Conservation (phyloP, 2,329 filamentous ascomycete species). For the Cytospora mali region DNA sequence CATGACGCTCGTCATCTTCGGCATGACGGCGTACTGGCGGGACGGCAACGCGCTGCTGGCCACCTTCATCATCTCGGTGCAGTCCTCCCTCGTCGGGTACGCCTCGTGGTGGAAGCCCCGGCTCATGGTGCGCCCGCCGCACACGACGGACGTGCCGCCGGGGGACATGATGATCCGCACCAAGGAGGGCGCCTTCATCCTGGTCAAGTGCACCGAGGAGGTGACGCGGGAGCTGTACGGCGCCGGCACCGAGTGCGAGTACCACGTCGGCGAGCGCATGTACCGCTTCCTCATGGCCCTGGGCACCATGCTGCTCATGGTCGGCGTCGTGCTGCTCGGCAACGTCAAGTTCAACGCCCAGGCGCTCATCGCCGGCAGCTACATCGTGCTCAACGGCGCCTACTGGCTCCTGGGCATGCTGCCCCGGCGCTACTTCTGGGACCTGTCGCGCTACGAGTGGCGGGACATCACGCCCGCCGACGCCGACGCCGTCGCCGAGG, state of each 20-base stretch:
- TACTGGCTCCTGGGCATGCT: slow-evolving; percentile 61
- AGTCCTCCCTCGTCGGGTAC: slow-evolving; percentile 57
- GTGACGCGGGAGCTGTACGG: slow-evolving; percentile 65
- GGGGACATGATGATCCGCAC: slow-evolving; percentile 66
- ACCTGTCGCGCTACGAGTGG: slow-evolving; percentile 46
- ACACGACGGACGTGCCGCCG: slow-evolving; percentile 50
- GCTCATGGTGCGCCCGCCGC: slow-evolving; percentile 53
- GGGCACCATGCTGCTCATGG: slow-evolving; percentile 63
- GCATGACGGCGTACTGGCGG: slow-evolving; percentile 43
- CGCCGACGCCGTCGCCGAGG: slow-evolving; percentile 38
- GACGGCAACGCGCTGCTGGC: slow-evolving; percentile 57
- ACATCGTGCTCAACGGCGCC: slow-evolving; percentile 61
- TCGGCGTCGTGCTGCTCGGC: slow-evolving; percentile 61
- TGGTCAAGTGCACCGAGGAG: slow-evolving; percentile 60
- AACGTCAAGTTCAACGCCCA: slow-evolving; percentile 65
- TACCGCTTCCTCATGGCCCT: slow-evolving; percentile 59
- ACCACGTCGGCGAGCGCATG: slow-evolving; percentile 48
- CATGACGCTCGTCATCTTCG: slow-evolving; percentile 51
- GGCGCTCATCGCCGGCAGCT: slow-evolving; percentile 58
- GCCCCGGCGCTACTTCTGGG: slow-evolving; percentile 56
- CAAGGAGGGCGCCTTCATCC: slow-evolving; percentile 60
- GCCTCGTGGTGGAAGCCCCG: slow-evolving; percentile 61
- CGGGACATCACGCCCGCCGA: slow-evolving; percentile 30
- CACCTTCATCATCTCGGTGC: slow-evolving; percentile 53
- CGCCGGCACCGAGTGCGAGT: slow-evolving; percentile 62